Evolutionary conservation across 257 asterid species (phyloP), one percentile per base, ranked within the genome.

Genomic region (Ophiorrhiza pumila): DNA sequence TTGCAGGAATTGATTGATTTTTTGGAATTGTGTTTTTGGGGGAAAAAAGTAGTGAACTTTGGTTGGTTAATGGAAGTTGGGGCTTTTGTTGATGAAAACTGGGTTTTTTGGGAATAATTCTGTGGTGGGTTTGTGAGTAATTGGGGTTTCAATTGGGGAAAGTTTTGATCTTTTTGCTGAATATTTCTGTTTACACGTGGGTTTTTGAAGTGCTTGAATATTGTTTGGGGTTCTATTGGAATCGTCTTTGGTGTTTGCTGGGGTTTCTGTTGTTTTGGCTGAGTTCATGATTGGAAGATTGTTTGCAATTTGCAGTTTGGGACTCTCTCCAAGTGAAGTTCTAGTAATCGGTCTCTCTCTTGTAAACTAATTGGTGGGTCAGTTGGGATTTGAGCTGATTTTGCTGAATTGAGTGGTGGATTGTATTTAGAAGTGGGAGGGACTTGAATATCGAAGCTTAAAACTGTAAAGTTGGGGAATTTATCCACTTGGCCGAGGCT

Each of bases 1-100:
- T 69, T 74, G 77, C 76, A 58, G 77, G 75, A 42, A 65, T 35
- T 50, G 66, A 12, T 71, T 74, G 56, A 55, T 75, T 74, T 57
- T 75, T 74, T 57, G 42, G 69, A 18, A 47, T 46, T 70, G 35
- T 42, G 71, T 46, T 45, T 23, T 71, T 72, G 31, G 43, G 74
- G 25, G n/a, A n/a, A 63, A 67, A 62, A 74, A 66, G 59, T 29
- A 55, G 57, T 42, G 4, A 42, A 55, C 69, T 74, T 61, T 29
- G 1, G 39, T 58, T 22, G 66, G 14, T 14, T 53, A 50, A 63
- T 75, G 10, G n/a, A 39, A 39, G 69, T 63, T 63, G 47, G 66
- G 67, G 37, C 70, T 58, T 68, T 79, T 18, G 37, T 10, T n/a
- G 63, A 7, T 41, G 46, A 63, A 20, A 42, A 18, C 4, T 62